Conservation (phyloP, 345 rosid species). For the Heritiera fomes region DNA sequence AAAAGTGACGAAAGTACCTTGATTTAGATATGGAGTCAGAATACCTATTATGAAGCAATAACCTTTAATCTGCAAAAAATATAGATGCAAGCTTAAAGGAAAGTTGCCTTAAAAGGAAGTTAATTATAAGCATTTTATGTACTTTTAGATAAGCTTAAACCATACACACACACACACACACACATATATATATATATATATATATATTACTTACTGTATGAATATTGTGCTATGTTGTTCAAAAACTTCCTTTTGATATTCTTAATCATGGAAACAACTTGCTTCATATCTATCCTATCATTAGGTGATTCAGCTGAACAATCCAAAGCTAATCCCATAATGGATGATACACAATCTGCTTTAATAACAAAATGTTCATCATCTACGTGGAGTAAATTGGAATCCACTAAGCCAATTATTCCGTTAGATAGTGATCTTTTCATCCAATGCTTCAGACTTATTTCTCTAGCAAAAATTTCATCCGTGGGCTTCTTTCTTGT, state of each 20-base stretch:
- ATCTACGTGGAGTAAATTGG: neutral
- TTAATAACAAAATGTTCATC: constrained; percentile 14
- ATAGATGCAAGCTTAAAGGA: too few relatives aligned
- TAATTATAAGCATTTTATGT: too few relatives aligned
- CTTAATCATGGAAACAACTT: neutral
- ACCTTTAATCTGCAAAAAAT: too few relatives aligned
- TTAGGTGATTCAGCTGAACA: constrained; percentile 10
- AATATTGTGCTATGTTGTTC: neutral
- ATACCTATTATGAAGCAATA: too few relatives aligned
- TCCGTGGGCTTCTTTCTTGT: neutral
- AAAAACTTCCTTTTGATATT: constrained; percentile 14
- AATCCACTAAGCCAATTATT: neutral
- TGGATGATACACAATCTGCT: constrained; percentile 10
- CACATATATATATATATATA: too few relatives aligned
- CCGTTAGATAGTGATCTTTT: neutral
- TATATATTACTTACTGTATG: neutral
- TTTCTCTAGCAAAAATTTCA: neutral
- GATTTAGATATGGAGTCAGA: too few relatives aligned
- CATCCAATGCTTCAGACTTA: constrained; percentile 5
- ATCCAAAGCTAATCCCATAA: constrained; percentile 13
- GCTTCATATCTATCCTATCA: constrained; percentile 15
- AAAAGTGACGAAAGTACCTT: too few relatives aligned
- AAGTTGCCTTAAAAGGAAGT: too few relatives aligned
- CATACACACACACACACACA: too few relatives aligned
- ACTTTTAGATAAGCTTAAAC: too few relatives aligned